Base-by-base conservation (phyloP, 2,329 filamentous ascomycete species). In the Curvularia sp. region DNA sequence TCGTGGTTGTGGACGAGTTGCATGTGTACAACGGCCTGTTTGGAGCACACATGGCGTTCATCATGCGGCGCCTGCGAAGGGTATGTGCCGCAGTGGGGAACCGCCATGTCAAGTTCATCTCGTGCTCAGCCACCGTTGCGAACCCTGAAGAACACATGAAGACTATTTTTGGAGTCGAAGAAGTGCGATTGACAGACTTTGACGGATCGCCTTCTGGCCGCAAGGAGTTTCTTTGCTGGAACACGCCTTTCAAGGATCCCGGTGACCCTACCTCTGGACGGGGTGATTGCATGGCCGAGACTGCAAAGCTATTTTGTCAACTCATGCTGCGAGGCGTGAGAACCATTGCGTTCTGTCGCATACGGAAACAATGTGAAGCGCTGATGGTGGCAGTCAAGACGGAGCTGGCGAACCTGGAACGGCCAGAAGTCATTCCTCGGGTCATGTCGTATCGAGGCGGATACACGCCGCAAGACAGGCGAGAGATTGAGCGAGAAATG, bases 201-300 rank as follows among this genome's bases (percentile, higher is more conserved):
- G 95, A 99, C 72, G 95, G 95, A 1, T 97, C 93, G 0, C 95
- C 95, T 0, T 92, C 92, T 5, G 92, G 94, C 0, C 85, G 92
- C 22, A 98, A 98, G 74, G 94, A 98, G 70, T 98, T 98, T 57
- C 73, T 99, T 6, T 98, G 93, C 76, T 99, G 95, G 95, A 98
- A 99, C 69, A 97, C 94, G 0, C 95, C 95, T 0, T 97, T 88
- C 77, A 96, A 93, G 74, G 94, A 97, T 66, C 92, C 94, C 0
- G 85, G 84, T 0, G 94, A 98, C 76, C 91, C 93, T 8, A 87
- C 90, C 0, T 96, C 92, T 68, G 94, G 95, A 1, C 87, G 95
- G 57, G 92, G 91, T 13, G 92, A 92, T 73, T 88, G 89, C 3
- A 87, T 96, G 74, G 85, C 86, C 4, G 94, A 99, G 77, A 90